Conservation (phyloP, 2,329 filamentous ascomycete species). For the Penicillium sp. region DNA sequence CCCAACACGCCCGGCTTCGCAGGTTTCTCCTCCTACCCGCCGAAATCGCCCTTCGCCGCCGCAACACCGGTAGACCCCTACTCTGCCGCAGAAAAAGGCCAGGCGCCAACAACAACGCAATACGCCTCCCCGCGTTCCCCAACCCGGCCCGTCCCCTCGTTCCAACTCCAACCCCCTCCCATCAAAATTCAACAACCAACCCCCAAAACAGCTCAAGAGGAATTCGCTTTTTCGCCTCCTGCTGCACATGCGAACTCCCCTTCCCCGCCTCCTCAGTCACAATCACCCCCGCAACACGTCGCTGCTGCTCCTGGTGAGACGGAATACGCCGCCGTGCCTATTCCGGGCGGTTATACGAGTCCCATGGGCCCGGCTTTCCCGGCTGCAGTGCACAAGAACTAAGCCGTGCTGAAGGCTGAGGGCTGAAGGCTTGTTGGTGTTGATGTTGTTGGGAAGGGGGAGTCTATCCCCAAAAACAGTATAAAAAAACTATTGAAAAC, state of each 20-base stretch:
- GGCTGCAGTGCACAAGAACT: slow-evolving; percentile 26
- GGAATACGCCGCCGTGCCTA: slow-evolving; percentile 83
- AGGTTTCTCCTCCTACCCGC: slow-evolving; percentile 60
- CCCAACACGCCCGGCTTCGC: slow-evolving; percentile 89
- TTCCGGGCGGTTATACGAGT: slow-evolving; percentile 78
- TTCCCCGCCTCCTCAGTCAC: slow-evolving; percentile 30
- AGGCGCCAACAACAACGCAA: slow-evolving; percentile 48
- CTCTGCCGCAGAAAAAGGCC: slow-evolving; percentile 58
- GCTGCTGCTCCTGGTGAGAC: slow-evolving; percentile 77
- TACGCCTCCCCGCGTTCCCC: slow-evolving; percentile 67
- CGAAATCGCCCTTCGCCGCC: slow-evolving; percentile 53
- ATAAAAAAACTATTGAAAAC: background rate
- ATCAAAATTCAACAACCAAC: slow-evolving; percentile 77
- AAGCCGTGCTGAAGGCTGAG: no score
- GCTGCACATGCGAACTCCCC: no score
- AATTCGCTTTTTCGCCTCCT: slow-evolving; percentile 60
- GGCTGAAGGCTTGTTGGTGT: no score
- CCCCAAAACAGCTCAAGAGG: slow-evolving; percentile 67
- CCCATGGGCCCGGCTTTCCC: slow-evolving; percentile 51
- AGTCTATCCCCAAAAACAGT: no score
- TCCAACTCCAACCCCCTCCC: slow-evolving; percentile 86
- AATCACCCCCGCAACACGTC: slow-evolving; percentile 62
- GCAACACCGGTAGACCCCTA: slow-evolving; percentile 46
- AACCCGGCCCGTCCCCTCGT: slow-evolving; percentile 63
- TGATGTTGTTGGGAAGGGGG: no score